Conservation (phyloP, 2,329 filamentous ascomycete genomes). For the Penicillium griseofulvum region DNA sequence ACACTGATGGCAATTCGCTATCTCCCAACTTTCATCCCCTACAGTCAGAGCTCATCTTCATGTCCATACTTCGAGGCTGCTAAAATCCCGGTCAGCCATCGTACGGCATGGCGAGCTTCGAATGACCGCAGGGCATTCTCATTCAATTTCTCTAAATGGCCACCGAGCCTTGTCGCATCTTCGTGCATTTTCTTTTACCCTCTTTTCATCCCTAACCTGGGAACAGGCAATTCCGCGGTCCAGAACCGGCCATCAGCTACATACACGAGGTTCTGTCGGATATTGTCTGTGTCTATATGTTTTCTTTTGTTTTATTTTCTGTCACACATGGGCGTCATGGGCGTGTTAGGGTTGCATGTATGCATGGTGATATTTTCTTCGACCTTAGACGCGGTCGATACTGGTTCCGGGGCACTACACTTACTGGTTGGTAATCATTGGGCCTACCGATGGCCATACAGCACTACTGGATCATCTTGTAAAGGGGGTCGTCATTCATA, state of each 20-base stretch:
- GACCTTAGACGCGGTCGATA: slow-evolving; percentile 1
- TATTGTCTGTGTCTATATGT: slow-evolving; percentile 19
- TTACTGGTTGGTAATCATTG: not conserved
- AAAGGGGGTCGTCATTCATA: slow-evolving; percentile 18
- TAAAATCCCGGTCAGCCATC: not conserved
- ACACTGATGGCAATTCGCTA: slow-evolving; percentile 47
- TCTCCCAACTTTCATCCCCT: not conserved
- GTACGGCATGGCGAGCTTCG: not conserved
- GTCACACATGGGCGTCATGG: slow-evolving; percentile 11
- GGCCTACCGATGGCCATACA: not conserved
- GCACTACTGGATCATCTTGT: slow-evolving; percentile 15
- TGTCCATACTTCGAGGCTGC: not conserved
- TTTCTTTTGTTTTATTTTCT: slow-evolving; percentile 5
- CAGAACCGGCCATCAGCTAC: slow-evolving; percentile 9
- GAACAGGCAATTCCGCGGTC: slow-evolving; percentile 4
- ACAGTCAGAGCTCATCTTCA: not conserved
- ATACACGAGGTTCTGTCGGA: slow-evolving; percentile 14
- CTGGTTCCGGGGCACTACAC: slow-evolving; percentile 3
- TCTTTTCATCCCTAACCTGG: slow-evolving; percentile 1
- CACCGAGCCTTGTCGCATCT: not conserved
- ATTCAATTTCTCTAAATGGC: not conserved
- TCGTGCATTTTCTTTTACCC: slow-evolving; percentile 3
- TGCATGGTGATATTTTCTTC: slow-evolving; percentile 12
- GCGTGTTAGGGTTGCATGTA: slow-evolving; percentile 13
- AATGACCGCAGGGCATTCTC: not conserved